Evolutionary conservation across 2,329 filamentous ascomycete genomes (phyloP), one percentile per base, ranked within the genome.

Genomic region (Pyrenochaeta sp.): DNA sequence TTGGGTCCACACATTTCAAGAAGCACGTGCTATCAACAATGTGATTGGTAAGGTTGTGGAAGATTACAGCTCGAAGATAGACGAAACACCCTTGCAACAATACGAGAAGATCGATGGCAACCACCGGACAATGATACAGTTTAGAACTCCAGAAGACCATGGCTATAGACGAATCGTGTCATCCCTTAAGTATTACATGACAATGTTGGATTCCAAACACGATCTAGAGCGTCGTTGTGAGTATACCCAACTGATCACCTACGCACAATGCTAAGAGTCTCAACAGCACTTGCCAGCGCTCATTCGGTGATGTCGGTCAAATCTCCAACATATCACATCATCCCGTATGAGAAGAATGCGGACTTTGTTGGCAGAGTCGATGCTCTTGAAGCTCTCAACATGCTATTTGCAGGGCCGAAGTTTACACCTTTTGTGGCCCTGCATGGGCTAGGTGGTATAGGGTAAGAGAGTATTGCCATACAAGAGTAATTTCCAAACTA

Each of bases 381-480:
- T 4, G 21, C 18, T 20, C 11, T 48, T 10, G 39, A 39, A 21
- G 34, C 27, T 5, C 26, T 44, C 15, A 23, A 48, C 30, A 48
- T 31, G 30, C 26, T 35, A 14, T 44, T 48, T 31, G 24, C 40
- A 13, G 45, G 45, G 14, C 40, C 45, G 3, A 48, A 48, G 29
- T 30, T 38, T 21, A 43, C 35, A 3, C 41, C 45, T 10, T 44
- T 44, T 28, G 26, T 27, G 24, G 35, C 45, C 4, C 27, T 49
- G 7, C 45, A 49, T 49, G 45, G 45, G 10, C 35, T 49, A 2
- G 45, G 41, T 15, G 45, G 45, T 19, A 49, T 49, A n/a, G 45
- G 45, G 41, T 49, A 37, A 9, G 21, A 11, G 4, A 6, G 11
- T 22, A 5, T 18, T 19, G 20, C 10, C 10, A 13, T 15, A 19